Conservation (phyloP, 1,284 basidiomycete genomes). For the Ustilago loliicola region DNA sequence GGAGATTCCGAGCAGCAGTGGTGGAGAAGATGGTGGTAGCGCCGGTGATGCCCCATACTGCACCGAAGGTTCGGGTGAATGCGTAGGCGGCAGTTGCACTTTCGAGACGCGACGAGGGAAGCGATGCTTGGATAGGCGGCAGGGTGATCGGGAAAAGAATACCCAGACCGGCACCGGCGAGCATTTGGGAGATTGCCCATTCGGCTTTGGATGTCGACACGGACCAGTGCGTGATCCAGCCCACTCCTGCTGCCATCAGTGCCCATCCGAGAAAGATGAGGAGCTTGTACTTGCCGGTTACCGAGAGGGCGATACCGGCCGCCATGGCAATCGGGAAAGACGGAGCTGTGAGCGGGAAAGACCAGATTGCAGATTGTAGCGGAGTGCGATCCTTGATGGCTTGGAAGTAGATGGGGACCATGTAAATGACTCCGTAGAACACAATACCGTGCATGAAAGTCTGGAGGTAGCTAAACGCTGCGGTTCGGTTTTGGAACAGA, state of each 20-base stretch:
- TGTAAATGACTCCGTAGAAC: slow-evolving; percentile 63
- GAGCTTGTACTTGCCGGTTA: slow-evolving; percentile 61
- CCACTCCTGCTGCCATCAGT: slow-evolving; percentile 54
- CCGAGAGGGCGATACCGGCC: slow-evolving; percentile 53
- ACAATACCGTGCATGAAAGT: slow-evolving; percentile 69
- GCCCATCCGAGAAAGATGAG: slow-evolving; percentile 70
- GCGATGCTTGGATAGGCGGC: slow-evolving; percentile 49
- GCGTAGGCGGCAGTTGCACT: slow-evolving; percentile 49
- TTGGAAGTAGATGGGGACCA: slow-evolving; percentile 72
- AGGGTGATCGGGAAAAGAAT: slow-evolving; percentile 54
- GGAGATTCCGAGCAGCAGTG: slow-evolving; percentile 17
- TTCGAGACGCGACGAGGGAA: slow-evolving; percentile 42
- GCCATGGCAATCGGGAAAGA: slow-evolving; percentile 46
- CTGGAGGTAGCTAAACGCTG: slow-evolving; percentile 61
- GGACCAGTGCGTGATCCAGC: slow-evolving; percentile 70
- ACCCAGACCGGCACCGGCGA: slow-evolving; percentile 53
- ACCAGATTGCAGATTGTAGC: slow-evolving; percentile 72
- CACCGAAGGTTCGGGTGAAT: slow-evolving; percentile 54
- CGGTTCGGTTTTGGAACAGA: slow-evolving; percentile 65
- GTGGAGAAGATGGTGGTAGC: slow-evolving; percentile 55
- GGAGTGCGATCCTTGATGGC: slow-evolving; percentile 73
- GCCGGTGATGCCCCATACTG: slow-evolving; percentile 54
- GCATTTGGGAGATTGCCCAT: slow-evolving; percentile 69
- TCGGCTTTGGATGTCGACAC: slow-evolving; percentile 64
- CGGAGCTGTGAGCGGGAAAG: slow-evolving; percentile 68